Evolutionary conservation across 202 grass and related monocot genomes (phyloP).

Genomic region (Zoysia matrella): DNA sequence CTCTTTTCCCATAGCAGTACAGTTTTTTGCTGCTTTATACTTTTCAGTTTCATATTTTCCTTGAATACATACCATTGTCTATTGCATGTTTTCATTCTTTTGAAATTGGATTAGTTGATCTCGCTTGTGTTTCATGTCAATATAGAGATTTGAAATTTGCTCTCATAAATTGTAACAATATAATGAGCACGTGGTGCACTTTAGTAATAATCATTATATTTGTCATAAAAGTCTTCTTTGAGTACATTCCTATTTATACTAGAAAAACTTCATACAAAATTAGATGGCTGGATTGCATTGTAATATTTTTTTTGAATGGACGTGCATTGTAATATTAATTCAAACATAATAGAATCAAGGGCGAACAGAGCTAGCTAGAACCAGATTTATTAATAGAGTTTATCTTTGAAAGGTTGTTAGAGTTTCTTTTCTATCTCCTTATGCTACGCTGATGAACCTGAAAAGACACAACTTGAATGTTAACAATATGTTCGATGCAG

Average conservation of each 20-base stretch:
- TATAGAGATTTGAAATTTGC: background rate
- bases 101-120: background rate
- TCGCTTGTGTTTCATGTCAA: background rate
- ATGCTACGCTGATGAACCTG: background rate
- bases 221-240: background rate
- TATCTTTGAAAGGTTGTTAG: background rate
- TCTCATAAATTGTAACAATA: background rate
- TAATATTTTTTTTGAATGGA: background rate
- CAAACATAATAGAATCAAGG: background rate
- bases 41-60: background rate
- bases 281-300: background rate
- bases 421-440: conserved; percentile 4
- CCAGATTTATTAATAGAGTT: background rate
- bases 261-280: background rate
- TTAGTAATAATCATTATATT: background rate
- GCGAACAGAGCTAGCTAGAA: background rate
- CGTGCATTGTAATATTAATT: background rate
- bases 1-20: conserved; percentile 1
- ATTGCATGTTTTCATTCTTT: background rate
- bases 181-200: background rate
- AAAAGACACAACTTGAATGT: conserved; percentile 12
- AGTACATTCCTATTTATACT: background rate
- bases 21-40: background rate
- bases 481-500: conserved; percentile 41
- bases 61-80: background rate